These are phyloP conservation scores for Chaetomiaceae sp. DNA, from an alignment of 2,329 filamentous ascomycete species.

Conservation along the genomic window DNA sequence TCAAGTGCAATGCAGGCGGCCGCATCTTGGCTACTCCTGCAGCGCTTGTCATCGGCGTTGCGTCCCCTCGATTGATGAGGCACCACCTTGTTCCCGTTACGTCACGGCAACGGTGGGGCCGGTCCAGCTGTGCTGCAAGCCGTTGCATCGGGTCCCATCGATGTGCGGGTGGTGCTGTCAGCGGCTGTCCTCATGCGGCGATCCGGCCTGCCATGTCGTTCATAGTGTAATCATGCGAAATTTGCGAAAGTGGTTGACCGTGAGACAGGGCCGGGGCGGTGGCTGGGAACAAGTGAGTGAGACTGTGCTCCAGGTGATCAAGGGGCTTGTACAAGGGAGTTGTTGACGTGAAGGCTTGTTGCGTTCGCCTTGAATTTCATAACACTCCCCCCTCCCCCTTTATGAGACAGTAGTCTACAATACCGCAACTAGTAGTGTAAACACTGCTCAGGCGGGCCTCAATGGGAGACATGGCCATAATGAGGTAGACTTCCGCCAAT, in stretches of 20 bases:
- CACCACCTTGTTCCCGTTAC: slow-evolving; percentile 14
- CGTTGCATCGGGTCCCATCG: not conserved
- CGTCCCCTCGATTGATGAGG: too few species aligned
- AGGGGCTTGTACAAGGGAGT: too few species aligned
- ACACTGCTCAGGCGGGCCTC: too few species aligned
- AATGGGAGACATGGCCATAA: too few species aligned
- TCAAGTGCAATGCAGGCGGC: not conserved
- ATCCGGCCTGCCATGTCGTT: not conserved
- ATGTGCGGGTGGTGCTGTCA: not conserved
- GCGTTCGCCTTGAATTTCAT: too few species aligned
- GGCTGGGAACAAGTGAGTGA: too few species aligned
- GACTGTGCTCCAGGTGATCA: too few species aligned
- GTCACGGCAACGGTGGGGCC: slow-evolving; percentile 6
- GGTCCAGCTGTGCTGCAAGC: not conserved
- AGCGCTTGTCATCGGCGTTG: slow-evolving; percentile 10
- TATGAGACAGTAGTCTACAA: too few species aligned
- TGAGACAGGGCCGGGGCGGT: not conserved
- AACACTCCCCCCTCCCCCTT: too few species aligned
- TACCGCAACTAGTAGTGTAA: too few species aligned
- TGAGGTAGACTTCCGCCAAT: too few species aligned
- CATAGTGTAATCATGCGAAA: not conserved
- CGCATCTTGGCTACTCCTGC: not conserved
- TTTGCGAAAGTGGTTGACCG: not conserved
- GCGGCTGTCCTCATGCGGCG: not conserved
- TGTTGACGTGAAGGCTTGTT: too few species aligned